Percentiles rank a stretch among this genome's conserved stretches.
Conservation (phyloP, 1,284 basidiomycete genomes). For the Cryptococcus sp. region DNA sequence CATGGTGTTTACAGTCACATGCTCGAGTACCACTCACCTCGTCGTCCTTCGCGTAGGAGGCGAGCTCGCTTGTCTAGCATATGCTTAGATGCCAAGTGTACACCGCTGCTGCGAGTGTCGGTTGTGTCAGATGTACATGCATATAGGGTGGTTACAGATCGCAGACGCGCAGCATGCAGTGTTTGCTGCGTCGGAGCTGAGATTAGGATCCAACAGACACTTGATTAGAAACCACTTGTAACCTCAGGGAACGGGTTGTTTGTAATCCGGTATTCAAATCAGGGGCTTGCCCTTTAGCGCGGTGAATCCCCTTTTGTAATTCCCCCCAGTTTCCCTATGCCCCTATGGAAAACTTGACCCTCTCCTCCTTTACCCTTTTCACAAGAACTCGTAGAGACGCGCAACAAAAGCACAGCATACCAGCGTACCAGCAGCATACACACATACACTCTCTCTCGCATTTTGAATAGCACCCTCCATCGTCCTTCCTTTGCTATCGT, state of each 20-base stretch:
- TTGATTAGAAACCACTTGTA: neutral
- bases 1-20: too few relatives aligned
- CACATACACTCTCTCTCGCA: neutral
- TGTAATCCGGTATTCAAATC: too few relatives aligned
- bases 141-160: neutral
- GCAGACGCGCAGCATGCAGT: neutral
- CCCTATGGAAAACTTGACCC: too few relatives aligned
- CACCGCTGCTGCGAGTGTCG: neutral
- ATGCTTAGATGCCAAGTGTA: neutral
- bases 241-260: too few relatives aligned
- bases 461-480: neutral
- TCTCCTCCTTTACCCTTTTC: too few relatives aligned
- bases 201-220: neutral
- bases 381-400: neutral
- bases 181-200: neutral
- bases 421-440: too few relatives aligned
- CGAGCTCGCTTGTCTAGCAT: too few relatives aligned
- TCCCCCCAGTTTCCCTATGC: too few relatives aligned
- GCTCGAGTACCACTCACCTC: too few relatives aligned
- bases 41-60: too few relatives aligned
- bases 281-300: too few relatives aligned
- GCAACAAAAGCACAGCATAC: neutral
- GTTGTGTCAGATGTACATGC: neutral
- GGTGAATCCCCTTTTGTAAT: too few relatives aligned
- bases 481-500: conserved; percentile 1